Evolutionary conservation across 768 basidiomycete genomes (phyloP), one percentile per base, ranked within the genome.

Genomic region (Cystoderma amianthinum): DNA sequence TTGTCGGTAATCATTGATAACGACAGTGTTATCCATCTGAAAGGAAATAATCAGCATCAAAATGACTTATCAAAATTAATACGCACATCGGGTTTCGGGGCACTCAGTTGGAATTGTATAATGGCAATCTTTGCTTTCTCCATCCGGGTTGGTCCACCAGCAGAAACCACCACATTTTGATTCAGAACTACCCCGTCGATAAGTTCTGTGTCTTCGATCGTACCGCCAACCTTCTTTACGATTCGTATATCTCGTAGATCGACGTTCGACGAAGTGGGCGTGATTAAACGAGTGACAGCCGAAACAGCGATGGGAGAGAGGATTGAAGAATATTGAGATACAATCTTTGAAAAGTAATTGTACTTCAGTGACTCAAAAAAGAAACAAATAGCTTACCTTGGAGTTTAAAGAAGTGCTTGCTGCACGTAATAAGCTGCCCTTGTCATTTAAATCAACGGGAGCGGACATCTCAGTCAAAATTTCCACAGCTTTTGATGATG

Each of bases 1-100:
- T 61, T 97, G 96, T 13, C 96, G 85, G 67, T 99, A 99, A 65
- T 99, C 95, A 48, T 95, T 98, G 52, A 99, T 97, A 39, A 98
- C 86, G 33, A 99, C 93, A 3, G 95, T 97, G 70, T 99, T 98
- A 64, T 99, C 96, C 95, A 99, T 99, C 94, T 97, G 51, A 7
- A 17, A 15, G 32, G n/a, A n/a, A n/a, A n/a, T n/a, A n/a, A n/a
- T n/a, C n/a, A n/a, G n/a, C n/a, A n/a, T n/a, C n/a, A 44, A 22
- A 4, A 21, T 46, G 4, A 47, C 51, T 48, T 46, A 57, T 37
- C 24, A 22, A 21, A 47, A n/a, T n/a, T n/a, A n/a, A n/a, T n/a
- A 63, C 87, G 46, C 59, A 95, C 94, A 56, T 99, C 96, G 2
- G 96, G 95, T 63, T 99, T 99, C 5, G 96, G 96, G 30, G 92